These are phyloP conservation scores for Linaria vulgaris DNA, from an alignment of 257 asterid genomes.

Conservation along the genomic window DNA sequence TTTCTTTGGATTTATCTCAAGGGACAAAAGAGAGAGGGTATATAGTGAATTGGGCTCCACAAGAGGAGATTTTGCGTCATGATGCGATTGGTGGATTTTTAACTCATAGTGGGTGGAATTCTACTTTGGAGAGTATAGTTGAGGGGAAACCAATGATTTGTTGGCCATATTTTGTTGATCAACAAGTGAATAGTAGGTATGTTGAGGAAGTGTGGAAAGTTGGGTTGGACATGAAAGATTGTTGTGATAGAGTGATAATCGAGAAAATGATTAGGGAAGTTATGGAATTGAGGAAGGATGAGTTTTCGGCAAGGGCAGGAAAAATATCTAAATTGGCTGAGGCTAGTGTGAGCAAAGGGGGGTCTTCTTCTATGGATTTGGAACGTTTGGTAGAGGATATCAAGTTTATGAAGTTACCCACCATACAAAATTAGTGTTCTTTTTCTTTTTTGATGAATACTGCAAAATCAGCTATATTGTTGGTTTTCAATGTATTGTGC, in stretches of 20 bases:
- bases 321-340: slow-evolving; percentile 30
- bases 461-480: too few species aligned
- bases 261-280: slow-evolving; percentile 46
- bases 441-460: too few species aligned
- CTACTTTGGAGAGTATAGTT: slow-evolving; percentile 41
- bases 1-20: slow-evolving; percentile 25
- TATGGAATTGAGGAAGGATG: slow-evolving; percentile 48
- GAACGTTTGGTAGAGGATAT: slow-evolving; percentile 46
- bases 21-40: slow-evolving; percentile 40
- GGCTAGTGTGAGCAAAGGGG: slow-evolving; percentile 36
- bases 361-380: slow-evolving; percentile 39
- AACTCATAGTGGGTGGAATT: slow-evolving; percentile 51
- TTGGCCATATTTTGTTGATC: slow-evolving; percentile 51
- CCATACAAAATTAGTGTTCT: not conserved
- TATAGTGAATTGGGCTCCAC: slow-evolving; percentile 49
- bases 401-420: slow-evolving; percentile 7
- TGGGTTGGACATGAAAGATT: slow-evolving; percentile 61
- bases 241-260: slow-evolving; percentile 38
- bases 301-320: slow-evolving; percentile 33
- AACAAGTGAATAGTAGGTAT: slow-evolving; percentile 45
- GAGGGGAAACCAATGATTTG: slow-evolving; percentile 51
- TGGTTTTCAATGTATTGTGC: not conserved
- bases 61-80: slow-evolving; percentile 40
- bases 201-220: slow-evolving; percentile 45
- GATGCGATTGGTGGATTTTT: slow-evolving; percentile 40